These are phyloP conservation scores for Inga oerstediana DNA, from an alignment of 306 rosid species.

Conservation along the genomic window DNA sequence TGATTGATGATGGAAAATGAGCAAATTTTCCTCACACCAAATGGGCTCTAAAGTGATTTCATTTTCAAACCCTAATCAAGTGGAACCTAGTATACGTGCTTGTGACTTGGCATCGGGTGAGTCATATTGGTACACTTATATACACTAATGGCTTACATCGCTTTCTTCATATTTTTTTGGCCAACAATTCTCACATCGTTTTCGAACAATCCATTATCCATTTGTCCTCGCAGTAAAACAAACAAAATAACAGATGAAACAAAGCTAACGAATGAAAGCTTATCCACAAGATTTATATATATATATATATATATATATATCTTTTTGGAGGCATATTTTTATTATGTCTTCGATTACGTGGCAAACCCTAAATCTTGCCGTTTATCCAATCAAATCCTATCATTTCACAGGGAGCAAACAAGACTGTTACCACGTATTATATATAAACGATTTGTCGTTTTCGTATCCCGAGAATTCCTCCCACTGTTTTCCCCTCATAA, in stretches of 20 bases:
- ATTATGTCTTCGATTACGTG: slow-evolving; percentile 29
- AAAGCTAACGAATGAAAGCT: slow-evolving; percentile 37
- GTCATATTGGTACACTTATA: not conserved
- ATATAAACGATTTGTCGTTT: slow-evolving; percentile 8
- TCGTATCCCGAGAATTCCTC: not conserved
- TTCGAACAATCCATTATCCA: slow-evolving; percentile 34
- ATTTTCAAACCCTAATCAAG: slow-evolving; percentile 1
- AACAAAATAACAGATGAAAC: slow-evolving; percentile 35
- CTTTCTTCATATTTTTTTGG: slow-evolving; percentile 11
- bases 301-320: not conserved
- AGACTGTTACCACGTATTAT: not conserved
- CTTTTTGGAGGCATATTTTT: not conserved
- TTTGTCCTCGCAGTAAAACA: slow-evolving; percentile 19
- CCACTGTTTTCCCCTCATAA: not conserved
- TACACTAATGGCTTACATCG: slow-evolving; percentile 26
- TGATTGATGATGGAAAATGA: too few relatives aligned
- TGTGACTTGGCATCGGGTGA: not conserved
- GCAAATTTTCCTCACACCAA: too few relatives aligned
- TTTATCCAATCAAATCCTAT: slow-evolving; percentile 23
- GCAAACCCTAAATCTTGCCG: slow-evolving; percentile 24
- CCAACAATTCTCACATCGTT: slow-evolving; percentile 25
- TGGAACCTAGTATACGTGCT: not conserved
- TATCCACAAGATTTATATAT: slow-evolving; percentile 29
- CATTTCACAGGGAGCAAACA: not conserved
- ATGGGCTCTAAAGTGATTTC: not conserved